phyloP scores from a whole-genome alignment of 2,329 filamentous ascomycete genomes.

The Colletotrichum higginsianum region DNA sequence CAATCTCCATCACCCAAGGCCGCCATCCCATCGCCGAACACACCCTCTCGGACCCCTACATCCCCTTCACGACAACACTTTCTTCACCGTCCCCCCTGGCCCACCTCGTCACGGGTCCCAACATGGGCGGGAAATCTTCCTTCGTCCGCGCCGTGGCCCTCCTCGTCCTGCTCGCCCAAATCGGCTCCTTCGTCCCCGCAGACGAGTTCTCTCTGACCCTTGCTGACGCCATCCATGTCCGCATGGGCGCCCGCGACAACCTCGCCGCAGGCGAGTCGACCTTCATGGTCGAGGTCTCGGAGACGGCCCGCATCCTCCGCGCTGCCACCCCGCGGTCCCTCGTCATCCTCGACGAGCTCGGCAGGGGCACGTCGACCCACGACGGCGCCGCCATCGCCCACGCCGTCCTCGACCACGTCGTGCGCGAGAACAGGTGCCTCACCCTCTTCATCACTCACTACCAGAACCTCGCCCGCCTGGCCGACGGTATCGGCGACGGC shows the following conservation, averaged over 20 bases:
- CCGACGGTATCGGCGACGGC: constrained; percentile 73
- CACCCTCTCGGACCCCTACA: constrained; percentile 86
- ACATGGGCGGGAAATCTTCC: constrained; percentile 99
- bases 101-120: constrained; percentile 93
- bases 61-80: constrained; percentile 88
- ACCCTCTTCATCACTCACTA: constrained; percentile 99
- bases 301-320: constrained; percentile 92
- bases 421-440: constrained; percentile 80
- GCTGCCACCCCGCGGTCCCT: constrained; percentile 87
- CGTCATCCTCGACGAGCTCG: constrained; percentile 94
- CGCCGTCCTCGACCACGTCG: constrained; percentile 88
- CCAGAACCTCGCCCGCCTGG: constrained; percentile 83
- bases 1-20: constrained; percentile 80
- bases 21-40: constrained; percentile 98
- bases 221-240: constrained; percentile 92
- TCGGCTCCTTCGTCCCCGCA: constrained; percentile 94
- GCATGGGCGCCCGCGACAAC: constrained; percentile 97
- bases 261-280: constrained; percentile 95
- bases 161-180: constrained; percentile 93
- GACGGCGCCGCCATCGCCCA: constrained; percentile 97
- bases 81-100: constrained; percentile 77
- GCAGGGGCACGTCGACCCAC: constrained; percentile 92
- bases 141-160: constrained; percentile 95
- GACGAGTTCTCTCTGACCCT: constrained; percentile 81
- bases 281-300: constrained; percentile 97